Evolutionary conservation across 2,329 filamentous ascomycete species (phyloP), one percentile per base, ranked within the genome.

Genomic region (Tolypocladium sp.): DNA sequence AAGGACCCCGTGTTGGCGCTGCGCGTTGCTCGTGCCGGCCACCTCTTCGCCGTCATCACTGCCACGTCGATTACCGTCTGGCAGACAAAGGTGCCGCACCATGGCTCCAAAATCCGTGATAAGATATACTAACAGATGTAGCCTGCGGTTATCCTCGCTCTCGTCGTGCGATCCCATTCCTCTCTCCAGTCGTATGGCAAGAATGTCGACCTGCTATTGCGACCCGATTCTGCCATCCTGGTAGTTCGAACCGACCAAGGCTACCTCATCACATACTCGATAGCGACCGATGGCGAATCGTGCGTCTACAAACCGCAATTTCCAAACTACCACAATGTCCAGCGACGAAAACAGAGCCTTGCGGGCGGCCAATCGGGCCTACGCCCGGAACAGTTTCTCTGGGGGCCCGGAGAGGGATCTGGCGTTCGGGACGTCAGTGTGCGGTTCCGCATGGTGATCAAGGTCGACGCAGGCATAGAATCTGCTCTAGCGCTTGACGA

Each of bases 401-500:
- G 89, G 73, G 90, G 90, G 0, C 85, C 89, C 2, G 92, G 92
- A 40, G 94, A 97, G 71, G 90, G 90, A 12, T 82, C 82, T 55
- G 91, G 91, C 4, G 87, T 96, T 56, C 84, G 86, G 57, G 94
- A 99, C 73, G 85, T 96, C 59, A 96, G 89, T 67, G 82, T 99
- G 55, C 89, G 91, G 13, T 99, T 99, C 74, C 85, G 93, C 59
- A 96, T 97, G 90, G 93, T 96, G 17, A 97, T 99, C 69, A 95
- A 96, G 71, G 91, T 99, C 22, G 94, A 99, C 73, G 94, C 94
- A 3, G 94, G 94, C 2, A 97, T 99, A 66, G 87, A 87, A 65
- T 90, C 87, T 67, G 91, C 90, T 13, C 77, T 97, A 58, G 93
- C 94, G 2, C 81, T 97, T 27, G 94, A 97, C 64, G 91, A 96